Evolutionary conservation across 148 eudicot species (phyloP).

Genomic region (Linanthus parryae): DNA sequence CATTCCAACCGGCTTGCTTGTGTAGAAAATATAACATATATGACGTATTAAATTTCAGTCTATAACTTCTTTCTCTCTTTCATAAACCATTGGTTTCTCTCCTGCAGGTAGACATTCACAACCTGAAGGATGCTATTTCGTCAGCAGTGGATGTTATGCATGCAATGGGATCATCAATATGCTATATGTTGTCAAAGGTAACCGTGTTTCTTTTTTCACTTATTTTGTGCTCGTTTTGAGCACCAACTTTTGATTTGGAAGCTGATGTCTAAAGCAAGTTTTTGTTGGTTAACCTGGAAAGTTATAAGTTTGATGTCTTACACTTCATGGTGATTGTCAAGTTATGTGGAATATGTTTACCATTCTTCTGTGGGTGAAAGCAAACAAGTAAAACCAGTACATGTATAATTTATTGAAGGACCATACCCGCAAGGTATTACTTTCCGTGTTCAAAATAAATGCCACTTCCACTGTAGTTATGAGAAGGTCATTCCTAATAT

Average conservation of each 20-base stretch:
- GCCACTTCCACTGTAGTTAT: too few species aligned
- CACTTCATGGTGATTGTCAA: not conserved
- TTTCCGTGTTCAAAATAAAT: too few species aligned
- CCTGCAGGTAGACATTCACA: slow-evolving; percentile 57
- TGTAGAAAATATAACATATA: not conserved
- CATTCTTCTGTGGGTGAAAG: not conserved
- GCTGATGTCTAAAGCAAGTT: too few species aligned
- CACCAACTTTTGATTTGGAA: not conserved
- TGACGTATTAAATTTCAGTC: not conserved
- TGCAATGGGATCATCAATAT: slow-evolving; percentile 59
- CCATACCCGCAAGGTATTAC: too few species aligned
- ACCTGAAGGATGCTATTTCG: slow-evolving; percentile 55
- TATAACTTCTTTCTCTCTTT: not conserved
- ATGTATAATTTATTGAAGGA: too few species aligned
- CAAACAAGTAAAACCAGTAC: too few species aligned
- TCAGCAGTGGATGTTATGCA: slow-evolving; percentile 90
- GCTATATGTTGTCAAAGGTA: slow-evolving; percentile 54
- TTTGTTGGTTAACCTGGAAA: not conserved
- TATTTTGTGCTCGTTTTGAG: not conserved
- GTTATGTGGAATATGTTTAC: not conserved
- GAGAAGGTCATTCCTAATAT: too few species aligned
- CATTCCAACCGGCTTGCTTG: slow-evolving; percentile 2
- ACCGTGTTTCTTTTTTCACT: not conserved
- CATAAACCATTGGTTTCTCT: too few species aligned
- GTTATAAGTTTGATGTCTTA: not conserved